These are phyloP conservation scores for Cryphonectria naterciae DNA, from an alignment of 2,329 filamentous ascomycete genomes.

Conservation along the genomic window DNA sequence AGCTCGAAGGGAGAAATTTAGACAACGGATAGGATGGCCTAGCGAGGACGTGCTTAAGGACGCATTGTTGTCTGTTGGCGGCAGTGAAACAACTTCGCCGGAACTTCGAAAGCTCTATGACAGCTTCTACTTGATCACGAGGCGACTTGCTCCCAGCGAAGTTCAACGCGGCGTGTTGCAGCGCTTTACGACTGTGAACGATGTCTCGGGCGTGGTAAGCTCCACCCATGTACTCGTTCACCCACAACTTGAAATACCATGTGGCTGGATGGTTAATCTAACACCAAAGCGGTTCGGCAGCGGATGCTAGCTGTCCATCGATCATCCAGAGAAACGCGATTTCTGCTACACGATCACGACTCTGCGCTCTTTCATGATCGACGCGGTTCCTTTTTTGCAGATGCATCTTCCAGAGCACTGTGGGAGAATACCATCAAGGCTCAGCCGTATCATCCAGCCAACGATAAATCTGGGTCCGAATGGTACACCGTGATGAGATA, in stretches of 20 bases:
- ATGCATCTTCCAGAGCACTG: background rate
- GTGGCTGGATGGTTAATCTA: background rate
- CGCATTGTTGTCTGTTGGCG: no score
- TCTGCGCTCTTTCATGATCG: no score
- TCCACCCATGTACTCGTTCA: no score
- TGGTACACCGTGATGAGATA: slow-evolving; percentile 2
- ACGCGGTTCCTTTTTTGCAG: no score
- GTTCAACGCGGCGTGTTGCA: slow-evolving; percentile 9
- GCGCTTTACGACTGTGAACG: slow-evolving; percentile 12
- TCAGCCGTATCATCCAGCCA: slow-evolving; percentile 4
- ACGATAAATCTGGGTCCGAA: background rate
- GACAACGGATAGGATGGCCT: no score
- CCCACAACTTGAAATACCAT: no score
- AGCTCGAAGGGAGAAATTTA: no score
- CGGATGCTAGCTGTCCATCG: slow-evolving; percentile 4
- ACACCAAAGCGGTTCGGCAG: background rate
- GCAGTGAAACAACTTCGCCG: no score
- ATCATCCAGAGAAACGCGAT: slow-evolving; percentile 8
- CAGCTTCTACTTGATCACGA: background rate
- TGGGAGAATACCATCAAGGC: background rate
- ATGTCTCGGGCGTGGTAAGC: slow-evolving; percentile 7
- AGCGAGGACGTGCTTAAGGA: no score
- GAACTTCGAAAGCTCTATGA: background rate
- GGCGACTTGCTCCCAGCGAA: background rate
- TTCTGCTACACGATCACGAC: slow-evolving; percentile 10